Evolutionary conservation across 345 rosid species (phyloP), one percentile per base, ranked within the genome.

Genomic region (Eucalyptus marginata): DNA sequence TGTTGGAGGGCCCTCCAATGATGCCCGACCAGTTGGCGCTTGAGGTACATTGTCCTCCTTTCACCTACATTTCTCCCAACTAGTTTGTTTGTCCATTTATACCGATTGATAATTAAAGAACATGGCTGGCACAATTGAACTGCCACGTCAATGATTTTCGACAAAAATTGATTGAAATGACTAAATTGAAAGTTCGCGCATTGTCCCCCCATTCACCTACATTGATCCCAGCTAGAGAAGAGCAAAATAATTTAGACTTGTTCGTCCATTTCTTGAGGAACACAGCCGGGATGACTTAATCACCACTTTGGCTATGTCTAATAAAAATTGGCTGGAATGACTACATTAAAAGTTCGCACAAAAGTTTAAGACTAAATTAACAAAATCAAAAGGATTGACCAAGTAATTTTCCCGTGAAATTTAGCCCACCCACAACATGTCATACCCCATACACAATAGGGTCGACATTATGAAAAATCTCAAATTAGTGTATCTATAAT

Each of bases 91-190:
- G 76, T 64, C 36, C 76, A 29, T 29, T 62, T 62, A 4, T 62
- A 62, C 36, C 17, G 4, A 29, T 62, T 62, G 76, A 4, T 64
- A 64, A 13, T n/a, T 29, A 1, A 64, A 17, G 76, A 13, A 29
- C 17, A 4, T 5, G 2, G 36, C 17, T 3, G 4, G 13, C 25
- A 71, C 18, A 8, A 66, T 16, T 66, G 5, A 66, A 31, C 17
- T 1, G 12, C 5, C 22, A 16, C 2, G 0, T 31, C 22, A 17
- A 17, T 4, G 5, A 16, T 3, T 31, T 68, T 17, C 2, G 1
- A 17, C 3, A 68, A 68, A 68, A 68, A 33, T 17, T 31, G 3
- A 31, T 31, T 33, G 8, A 6, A 68, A 68, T 15, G 5, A 56
- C 13, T 56, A 56, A 24, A 56, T 24, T 52, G 8, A 76, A 40